phyloP scores from a whole-genome alignment of 2,329 filamentous ascomycete genomes.

The Raffaelea arxii region DNA sequence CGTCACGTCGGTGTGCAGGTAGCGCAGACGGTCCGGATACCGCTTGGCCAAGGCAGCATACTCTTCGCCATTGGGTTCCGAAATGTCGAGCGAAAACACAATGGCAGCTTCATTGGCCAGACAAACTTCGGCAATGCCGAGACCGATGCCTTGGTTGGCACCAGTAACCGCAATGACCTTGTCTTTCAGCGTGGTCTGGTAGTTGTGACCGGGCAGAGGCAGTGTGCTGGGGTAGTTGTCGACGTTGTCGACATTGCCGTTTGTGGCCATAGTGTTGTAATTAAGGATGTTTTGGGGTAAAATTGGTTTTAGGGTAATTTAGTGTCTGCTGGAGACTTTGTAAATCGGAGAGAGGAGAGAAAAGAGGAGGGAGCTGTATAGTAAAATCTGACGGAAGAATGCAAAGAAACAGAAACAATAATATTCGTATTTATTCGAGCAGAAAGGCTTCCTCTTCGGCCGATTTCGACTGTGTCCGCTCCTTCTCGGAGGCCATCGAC shows the following conservation, averaged over 20 bases:
- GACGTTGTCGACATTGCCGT: neutral
- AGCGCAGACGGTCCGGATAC: conserved; percentile 30
- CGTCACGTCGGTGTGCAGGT: conserved; percentile 36
- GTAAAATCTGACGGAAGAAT: too few species aligned
- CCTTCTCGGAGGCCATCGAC: too few species aligned
- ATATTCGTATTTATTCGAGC: too few species aligned
- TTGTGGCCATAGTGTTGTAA: conserved; percentile 1
- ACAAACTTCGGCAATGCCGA: conserved; percentile 35
- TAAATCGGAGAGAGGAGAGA: too few species aligned
- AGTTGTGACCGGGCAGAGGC: conserved; percentile 24
- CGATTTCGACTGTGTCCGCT: too few species aligned
- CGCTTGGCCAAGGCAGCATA: conserved; percentile 27
- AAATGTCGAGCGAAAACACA: conserved; percentile 31
- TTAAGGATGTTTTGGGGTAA: too few species aligned
- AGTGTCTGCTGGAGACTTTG: too few species aligned
- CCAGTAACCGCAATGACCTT: conserved; percentile 32
- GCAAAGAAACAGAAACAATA: too few species aligned
- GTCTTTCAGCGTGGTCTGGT: conserved; percentile 22
- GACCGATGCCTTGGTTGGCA: conserved; percentile 33
- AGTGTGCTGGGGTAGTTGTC: conserved; percentile 18
- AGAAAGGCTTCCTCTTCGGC: too few species aligned
- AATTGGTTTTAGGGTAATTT: too few species aligned
- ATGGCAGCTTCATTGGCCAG: conserved; percentile 30
- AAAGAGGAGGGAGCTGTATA: too few species aligned
- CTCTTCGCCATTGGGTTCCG: conserved; percentile 25